phyloP scores from a whole-genome alignment of 2,329 filamentous ascomycete genomes.

The Aschersonia sp. region DNA sequence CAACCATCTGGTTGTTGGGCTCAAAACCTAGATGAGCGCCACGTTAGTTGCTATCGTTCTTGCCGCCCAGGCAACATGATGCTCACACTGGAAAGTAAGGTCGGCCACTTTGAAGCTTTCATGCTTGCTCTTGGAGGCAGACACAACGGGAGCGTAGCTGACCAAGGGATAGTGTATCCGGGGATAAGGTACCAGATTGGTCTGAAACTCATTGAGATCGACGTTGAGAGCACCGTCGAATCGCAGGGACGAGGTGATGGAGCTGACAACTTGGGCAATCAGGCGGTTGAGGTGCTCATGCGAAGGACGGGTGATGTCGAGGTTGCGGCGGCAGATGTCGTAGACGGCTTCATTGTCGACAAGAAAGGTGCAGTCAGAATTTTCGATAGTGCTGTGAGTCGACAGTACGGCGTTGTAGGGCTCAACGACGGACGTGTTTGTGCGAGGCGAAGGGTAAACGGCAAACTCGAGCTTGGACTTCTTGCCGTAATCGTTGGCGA shows the following conservation, averaged over 20 bases:
- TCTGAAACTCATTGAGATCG: constrained; percentile 66
- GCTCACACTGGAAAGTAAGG: constrained; percentile 53
- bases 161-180: constrained; percentile 63
- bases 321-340: constrained; percentile 59
- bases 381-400: constrained; percentile 62
- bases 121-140: constrained; percentile 62
- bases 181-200: constrained; percentile 59
- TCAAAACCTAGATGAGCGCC: constrained; percentile 42
- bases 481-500: constrained; percentile 61
- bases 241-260: constrained; percentile 57
- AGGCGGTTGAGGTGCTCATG: constrained; percentile 61
- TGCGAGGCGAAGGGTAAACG: constrained; percentile 55
- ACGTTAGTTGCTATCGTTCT: too few relatives aligned
- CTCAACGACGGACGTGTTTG: constrained; percentile 58
- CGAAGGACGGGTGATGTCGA: constrained; percentile 54
- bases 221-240: constrained; percentile 62
- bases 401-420: constrained; percentile 62
- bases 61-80: too few relatives aligned
- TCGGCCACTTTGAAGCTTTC: constrained; percentile 81
- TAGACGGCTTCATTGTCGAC: constrained; percentile 65
- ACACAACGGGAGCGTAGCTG: constrained; percentile 58
- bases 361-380: constrained; percentile 66
- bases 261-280: constrained; percentile 61
- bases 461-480: constrained; percentile 66
- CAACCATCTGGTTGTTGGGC: constrained; percentile 68